Conservation (phyloP, 1,139 yeast species). For the Suhomyces ambrosiae region DNA sequence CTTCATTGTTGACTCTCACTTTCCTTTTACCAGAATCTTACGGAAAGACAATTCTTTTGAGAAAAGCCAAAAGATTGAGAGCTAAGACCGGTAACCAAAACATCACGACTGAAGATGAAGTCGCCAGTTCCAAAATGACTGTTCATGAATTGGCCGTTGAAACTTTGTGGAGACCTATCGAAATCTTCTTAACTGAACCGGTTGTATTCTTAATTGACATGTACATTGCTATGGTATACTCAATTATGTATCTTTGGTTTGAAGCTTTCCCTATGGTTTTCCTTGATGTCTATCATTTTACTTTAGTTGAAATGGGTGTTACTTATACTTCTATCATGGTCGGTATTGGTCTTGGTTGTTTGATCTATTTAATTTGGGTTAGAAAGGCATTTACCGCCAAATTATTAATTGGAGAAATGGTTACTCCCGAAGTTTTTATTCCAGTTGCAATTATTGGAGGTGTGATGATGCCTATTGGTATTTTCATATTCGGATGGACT, state of each 20-base stretch:
- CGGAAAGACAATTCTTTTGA: slow-evolving; percentile 34
- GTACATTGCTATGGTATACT: slow-evolving; percentile 56
- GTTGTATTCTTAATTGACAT: slow-evolving; percentile 48
- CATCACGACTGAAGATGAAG: slow-evolving; percentile 33
- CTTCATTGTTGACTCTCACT: slow-evolving; percentile 26
- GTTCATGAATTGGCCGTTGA: slow-evolving; percentile 31
- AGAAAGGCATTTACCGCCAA: slow-evolving; percentile 27
- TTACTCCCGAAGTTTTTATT: slow-evolving; percentile 44
- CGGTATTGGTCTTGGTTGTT: slow-evolving; percentile 40
- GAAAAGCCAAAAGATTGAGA: slow-evolving; percentile 41
- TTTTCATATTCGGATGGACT: slow-evolving; percentile 56
- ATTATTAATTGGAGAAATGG: slow-evolving; percentile 23
- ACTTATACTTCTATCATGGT: slow-evolving; percentile 47
- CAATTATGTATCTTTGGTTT: slow-evolving; percentile 57
- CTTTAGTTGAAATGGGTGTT: slow-evolving; percentile 51
- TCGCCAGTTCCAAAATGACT: slow-evolving; percentile 25
- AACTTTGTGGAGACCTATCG: slow-evolving; percentile 53
- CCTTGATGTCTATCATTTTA: slow-evolving; percentile 45
- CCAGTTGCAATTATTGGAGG: slow-evolving; percentile 49
- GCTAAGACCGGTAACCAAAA: slow-evolving; percentile 35
- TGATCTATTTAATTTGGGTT: slow-evolving; percentile 26
- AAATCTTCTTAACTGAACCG: slow-evolving; percentile 46
- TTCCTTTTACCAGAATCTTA: slow-evolving; percentile 40
- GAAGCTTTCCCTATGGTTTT: slow-evolving; percentile 65
- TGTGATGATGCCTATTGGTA: slow-evolving; percentile 43